Evolutionary conservation across 805 yeast genomes (phyloP).

Genomic region (Candida dajiaensis): DNA sequence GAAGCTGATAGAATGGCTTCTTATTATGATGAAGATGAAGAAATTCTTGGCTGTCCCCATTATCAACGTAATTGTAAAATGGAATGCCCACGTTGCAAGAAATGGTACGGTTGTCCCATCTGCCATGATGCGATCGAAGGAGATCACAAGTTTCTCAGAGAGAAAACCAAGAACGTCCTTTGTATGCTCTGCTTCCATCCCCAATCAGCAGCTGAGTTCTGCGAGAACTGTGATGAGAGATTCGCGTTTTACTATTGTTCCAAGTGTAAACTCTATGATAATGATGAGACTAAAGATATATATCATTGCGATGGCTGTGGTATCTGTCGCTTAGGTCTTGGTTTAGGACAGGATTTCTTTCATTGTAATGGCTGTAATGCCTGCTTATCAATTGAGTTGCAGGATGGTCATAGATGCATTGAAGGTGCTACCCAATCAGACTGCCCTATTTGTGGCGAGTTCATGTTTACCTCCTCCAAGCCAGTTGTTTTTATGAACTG

Average conservation of each 20-base stretch:
- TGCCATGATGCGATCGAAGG: slow-evolving; percentile 68
- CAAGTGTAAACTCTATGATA: slow-evolving; percentile 77
- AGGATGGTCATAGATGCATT: slow-evolving; percentile 75
- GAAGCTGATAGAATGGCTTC: slow-evolving; percentile 43
- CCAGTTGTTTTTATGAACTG: slow-evolving; percentile 90
- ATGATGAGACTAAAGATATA: slow-evolving; percentile 71
- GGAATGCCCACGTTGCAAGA: slow-evolving; percentile 68
- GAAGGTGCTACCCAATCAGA: slow-evolving; percentile 84
- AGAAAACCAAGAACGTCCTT: slow-evolving; percentile 58
- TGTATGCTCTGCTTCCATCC: slow-evolving; percentile 79
- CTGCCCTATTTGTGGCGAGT: slow-evolving; percentile 91
- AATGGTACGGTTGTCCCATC: slow-evolving; percentile 77
- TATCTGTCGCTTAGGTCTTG: slow-evolving; percentile 85
- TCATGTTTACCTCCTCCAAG: slow-evolving; percentile 73
- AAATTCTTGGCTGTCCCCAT: slow-evolving; percentile 70
- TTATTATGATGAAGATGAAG: slow-evolving; percentile 37
- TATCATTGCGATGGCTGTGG: slow-evolving; percentile 94
- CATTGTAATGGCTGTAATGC: slow-evolving; percentile 89
- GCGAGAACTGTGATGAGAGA: slow-evolving; percentile 59
- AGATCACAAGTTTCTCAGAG: slow-evolving; percentile 53
- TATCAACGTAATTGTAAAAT: slow-evolving; percentile 79
- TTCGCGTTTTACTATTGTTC: slow-evolving; percentile 76
- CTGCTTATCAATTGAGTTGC: slow-evolving; percentile 75
- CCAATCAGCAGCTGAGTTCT: slow-evolving; percentile 66
- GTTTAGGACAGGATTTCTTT: slow-evolving; percentile 82